A percentile compares a stretch with the other conserved stretches of the same genome.
Evolutionary conservation across 352 stramenopile species (phyloP).

Genomic region (Thalassiosira allenii): DNA sequence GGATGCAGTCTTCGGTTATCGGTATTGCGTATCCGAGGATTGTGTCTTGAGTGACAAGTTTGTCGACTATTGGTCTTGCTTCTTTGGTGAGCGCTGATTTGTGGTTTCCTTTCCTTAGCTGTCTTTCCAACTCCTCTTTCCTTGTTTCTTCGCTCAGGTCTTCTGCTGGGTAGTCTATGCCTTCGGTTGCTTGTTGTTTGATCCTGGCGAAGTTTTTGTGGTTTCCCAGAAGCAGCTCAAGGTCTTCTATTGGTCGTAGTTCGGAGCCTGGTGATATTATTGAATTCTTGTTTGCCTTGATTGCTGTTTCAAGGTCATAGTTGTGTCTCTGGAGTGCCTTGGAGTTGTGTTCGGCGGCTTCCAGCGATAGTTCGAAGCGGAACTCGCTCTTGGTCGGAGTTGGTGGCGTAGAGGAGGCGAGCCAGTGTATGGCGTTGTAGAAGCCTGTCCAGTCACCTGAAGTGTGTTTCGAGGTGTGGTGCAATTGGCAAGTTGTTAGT

Average conservation of each 20-base stretch:
- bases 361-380: constrained; percentile 8
- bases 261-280: constrained; percentile 6
- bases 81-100: constrained; percentile 20
- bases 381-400: constrained; percentile 6
- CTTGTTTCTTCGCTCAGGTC: constrained; percentile 1
- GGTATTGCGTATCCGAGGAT: constrained; percentile 11
- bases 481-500: background rate
- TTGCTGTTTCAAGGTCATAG: background rate
- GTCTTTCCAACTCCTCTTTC: background rate
- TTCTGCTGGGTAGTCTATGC: constrained; percentile 14
- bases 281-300: background rate
- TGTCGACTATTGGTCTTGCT: constrained; percentile 7
- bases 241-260: constrained; percentile 1
- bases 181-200: background rate
- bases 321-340: background rate
- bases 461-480: background rate
- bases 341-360: constrained; percentile 5
- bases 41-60: constrained; percentile 18
- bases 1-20: constrained; percentile 2
- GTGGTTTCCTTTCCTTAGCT: constrained; percentile 25
- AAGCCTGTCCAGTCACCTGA: constrained; percentile 3
- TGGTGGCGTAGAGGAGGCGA: background rate
- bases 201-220: background rate
- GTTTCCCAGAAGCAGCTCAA: constrained; percentile 5
- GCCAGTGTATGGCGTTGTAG: background rate